phyloP scores from a whole-genome alignment of 2,329 filamentous ascomycete species.

The Lecanicillium sp. region DNA sequence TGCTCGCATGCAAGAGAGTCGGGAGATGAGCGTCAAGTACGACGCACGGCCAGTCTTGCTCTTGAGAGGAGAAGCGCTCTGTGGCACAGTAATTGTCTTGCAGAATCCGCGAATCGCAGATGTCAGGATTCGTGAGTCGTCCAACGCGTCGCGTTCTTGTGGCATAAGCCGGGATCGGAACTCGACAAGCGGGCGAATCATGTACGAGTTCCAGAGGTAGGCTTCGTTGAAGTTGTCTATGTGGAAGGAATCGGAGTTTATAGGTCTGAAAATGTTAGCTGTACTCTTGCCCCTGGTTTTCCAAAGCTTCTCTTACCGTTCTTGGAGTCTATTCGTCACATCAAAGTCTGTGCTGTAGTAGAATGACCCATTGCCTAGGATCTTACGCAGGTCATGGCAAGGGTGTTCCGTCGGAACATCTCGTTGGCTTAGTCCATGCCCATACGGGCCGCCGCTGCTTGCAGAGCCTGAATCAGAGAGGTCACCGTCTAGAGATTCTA shows the following conservation, averaged over 20 bases:
- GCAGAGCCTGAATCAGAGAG: conserved; percentile 36
- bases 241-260: conserved; percentile 72
- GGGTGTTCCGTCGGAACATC: conserved; percentile 77
- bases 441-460: conserved; percentile 30
- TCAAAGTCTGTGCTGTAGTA: conserved; percentile 99
- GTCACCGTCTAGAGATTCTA: conserved; percentile 45
- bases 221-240: conserved; percentile 89
- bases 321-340: conserved; percentile 84
- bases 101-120: conserved; percentile 93
- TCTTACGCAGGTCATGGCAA: conserved; percentile 82
- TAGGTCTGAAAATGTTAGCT: conserved; percentile 44
- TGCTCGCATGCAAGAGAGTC: conserved; percentile 81
- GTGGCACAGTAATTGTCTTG: conserved; percentile 75
- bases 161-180: conserved; percentile 77
- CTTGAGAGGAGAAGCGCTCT: conserved; percentile 63
- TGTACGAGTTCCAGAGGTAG: conserved; percentile 97
- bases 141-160: conserved; percentile 70
- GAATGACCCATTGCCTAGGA: conserved; percentile 87
- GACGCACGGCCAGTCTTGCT: conserved; percentile 68
- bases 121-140: conserved; percentile 79
- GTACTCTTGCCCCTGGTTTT: not conserved
- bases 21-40: conserved; percentile 80
- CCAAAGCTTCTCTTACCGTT: too few relatives aligned
- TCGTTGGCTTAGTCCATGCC: conserved; percentile 47
- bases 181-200: conserved; percentile 87